Conservation (phyloP, 1,284 basidiomycete species). For the Athelia psychrophila region DNA sequence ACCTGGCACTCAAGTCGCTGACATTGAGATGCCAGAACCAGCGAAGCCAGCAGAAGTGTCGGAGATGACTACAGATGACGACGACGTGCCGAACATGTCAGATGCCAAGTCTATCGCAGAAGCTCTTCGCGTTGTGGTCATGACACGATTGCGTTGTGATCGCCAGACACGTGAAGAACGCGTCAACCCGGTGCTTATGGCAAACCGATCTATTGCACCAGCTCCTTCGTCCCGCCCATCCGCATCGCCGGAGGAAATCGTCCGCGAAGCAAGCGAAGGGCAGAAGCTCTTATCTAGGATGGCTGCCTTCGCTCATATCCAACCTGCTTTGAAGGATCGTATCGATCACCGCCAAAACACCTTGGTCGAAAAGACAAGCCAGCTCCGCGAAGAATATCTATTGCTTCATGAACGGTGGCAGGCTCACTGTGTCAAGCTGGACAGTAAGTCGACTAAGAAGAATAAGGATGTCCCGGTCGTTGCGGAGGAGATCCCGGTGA, state of each 20-base stretch:
- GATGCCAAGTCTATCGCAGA: slow-evolving; percentile 49
- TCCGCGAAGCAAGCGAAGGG: slow-evolving; percentile 44
- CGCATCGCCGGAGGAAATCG: slow-evolving; percentile 38
- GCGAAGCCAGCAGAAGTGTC: neutral
- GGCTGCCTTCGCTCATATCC: slow-evolving; percentile 36
- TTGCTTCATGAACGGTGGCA: slow-evolving; percentile 69
- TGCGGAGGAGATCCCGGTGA: slow-evolving; percentile 43
- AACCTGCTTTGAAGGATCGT: slow-evolving; percentile 47
- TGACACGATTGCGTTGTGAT: slow-evolving; percentile 56
- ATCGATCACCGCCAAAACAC: slow-evolving; percentile 51
- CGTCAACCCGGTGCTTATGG: slow-evolving; percentile 56
- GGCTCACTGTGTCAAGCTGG: slow-evolving; percentile 66
- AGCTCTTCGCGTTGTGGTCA: slow-evolving; percentile 58
- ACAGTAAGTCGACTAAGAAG: slow-evolving; percentile 35
- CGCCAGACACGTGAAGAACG: slow-evolving; percentile 58
- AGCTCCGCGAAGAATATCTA: slow-evolving; percentile 67
- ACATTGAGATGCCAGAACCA: neutral
- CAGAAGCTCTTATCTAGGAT: slow-evolving; percentile 30
- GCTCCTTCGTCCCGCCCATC: slow-evolving; percentile 24
- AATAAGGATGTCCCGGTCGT: slow-evolving; percentile 11
- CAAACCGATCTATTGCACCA: slow-evolving; percentile 49
- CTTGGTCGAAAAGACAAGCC: slow-evolving; percentile 52
- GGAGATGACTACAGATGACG: slow-evolving; percentile 8
- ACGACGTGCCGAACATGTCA: slow-evolving; percentile 34
- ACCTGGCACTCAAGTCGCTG: neutral